Evolutionary conservation across 148 eudicot genomes (phyloP), one percentile per base, ranked within the genome.

Genomic region (Camellia granthamiana): DNA sequence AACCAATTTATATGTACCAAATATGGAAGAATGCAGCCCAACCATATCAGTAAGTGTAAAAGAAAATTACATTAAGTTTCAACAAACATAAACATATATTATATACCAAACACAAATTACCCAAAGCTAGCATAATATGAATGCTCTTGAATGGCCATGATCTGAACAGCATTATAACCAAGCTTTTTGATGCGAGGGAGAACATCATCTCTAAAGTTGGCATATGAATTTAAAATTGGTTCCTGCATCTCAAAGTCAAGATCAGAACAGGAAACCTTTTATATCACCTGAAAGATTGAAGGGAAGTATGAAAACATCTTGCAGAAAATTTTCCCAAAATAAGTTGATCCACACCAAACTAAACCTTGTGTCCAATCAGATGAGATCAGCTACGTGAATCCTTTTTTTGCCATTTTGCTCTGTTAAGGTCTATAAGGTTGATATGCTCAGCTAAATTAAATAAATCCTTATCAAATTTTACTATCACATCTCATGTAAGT

Each of bases 111-210:
- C 64, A 69, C 63, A 43, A 79, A 66, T 80, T 93, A 96, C 99
- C 99, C 99, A 86, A 96, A 96, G 84, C 98, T 92, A 79, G 99
- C 98, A 81, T 96, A 96, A 83, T 96, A 96, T 30, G 99, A 89
- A 84, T 96, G 99, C 88, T 96, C 99, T 84, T 96, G 99, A 81
- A 96, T 96, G 74, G 99, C 99, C 99, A 96, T 96, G 78, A 96
- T 87, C 84, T 96, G 99, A 81, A 96, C 97, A 46, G 98, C 99
- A 90, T 96, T 94, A 80, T 96, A 96, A 59, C 99, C 99, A 38
- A 96, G 93, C 80, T 52, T 89, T 87, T 96, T 96, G 18, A 96
- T 92, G 62, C 99, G 95, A 75, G 98, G 99, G 72, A 96, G 99
- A 80, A 96, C 95, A 49, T 96, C 97, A 84, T 96, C 99, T 87